These are phyloP conservation scores for Protostelium mycophagum DNA, from an alignment of 78 protist species.

Conservation along the genomic window DNA sequence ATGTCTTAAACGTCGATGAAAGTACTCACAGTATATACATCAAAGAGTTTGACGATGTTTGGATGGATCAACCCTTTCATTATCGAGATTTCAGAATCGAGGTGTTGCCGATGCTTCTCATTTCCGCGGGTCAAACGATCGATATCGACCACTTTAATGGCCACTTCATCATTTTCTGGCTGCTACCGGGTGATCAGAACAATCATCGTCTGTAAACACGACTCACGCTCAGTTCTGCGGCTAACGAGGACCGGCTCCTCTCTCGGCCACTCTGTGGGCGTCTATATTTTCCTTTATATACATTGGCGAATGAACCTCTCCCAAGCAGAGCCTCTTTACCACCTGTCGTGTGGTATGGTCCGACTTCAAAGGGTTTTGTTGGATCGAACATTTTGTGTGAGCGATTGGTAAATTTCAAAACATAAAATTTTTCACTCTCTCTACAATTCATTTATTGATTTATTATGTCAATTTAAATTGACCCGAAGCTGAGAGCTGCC, in stretches of 20 bases:
- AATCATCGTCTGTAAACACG: neutral
- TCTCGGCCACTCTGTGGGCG: neutral
- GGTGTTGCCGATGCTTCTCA: constrained; percentile 37
- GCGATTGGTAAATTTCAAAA: no score
- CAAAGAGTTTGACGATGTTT: constrained; percentile 52
- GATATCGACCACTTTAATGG: constrained; percentile 38
- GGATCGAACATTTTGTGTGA: neutral
- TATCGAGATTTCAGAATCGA: constrained; percentile 56
- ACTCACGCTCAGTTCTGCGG: neutral
- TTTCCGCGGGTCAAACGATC: constrained; percentile 35
- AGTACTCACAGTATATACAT: constrained; percentile 8
- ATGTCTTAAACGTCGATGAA: neutral
- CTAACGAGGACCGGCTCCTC: neutral
- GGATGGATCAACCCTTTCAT: constrained; percentile 38
- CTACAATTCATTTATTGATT: no score
- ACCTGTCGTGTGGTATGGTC: neutral
- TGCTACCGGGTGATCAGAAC: neutral
- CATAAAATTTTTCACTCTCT: no score
- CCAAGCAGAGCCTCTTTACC: neutral
- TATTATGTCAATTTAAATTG: no score
- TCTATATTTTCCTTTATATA: neutral
- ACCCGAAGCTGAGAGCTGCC: no score
- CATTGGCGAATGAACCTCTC: neutral
- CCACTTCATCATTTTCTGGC: constrained; percentile 3
- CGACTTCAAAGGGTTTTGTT: neutral